These are phyloP conservation scores for Acrodontium crateriforme DNA, from an alignment of 2,329 filamentous ascomycete genomes.

Conservation along the genomic window DNA sequence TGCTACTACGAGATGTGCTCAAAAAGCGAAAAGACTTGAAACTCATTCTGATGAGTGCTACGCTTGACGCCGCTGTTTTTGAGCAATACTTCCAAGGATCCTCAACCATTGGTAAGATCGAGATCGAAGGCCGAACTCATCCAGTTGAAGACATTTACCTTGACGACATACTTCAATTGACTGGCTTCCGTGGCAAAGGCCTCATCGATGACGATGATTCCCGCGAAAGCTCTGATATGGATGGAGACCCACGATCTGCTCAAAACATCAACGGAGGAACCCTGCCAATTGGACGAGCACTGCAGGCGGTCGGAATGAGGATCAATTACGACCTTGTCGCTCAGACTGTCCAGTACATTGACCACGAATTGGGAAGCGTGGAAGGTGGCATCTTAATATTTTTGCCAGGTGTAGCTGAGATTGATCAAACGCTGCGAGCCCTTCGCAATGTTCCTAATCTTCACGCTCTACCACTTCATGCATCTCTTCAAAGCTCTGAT, in stretches of 20 bases:
- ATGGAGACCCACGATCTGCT: slow-evolving; percentile 26
- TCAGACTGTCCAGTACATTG: slow-evolving; percentile 67
- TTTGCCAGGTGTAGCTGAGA: slow-evolving; percentile 81
- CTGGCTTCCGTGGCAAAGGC: slow-evolving; percentile 43
- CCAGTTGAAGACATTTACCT: slow-evolving; percentile 83
- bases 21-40: slow-evolving; percentile 64
- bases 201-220: slow-evolving; percentile 34
- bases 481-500: slow-evolving; percentile 75
- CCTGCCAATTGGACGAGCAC: slow-evolving; percentile 23
- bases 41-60: slow-evolving; percentile 91
- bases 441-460: slow-evolving; percentile 52
- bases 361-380: slow-evolving; percentile 56
- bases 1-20: slow-evolving; percentile 72
- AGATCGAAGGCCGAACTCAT: slow-evolving; percentile 79
- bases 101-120: slow-evolving; percentile 55
- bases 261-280: slow-evolving; percentile 9
- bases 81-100: slow-evolving; percentile 57
- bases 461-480: slow-evolving; percentile 77
- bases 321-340: slow-evolving; percentile 87
- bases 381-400: slow-evolving; percentile 91
- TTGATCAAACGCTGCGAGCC: slow-evolving; percentile 62
- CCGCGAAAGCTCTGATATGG: slow-evolving; percentile 25
- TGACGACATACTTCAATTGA: slow-evolving; percentile 72
- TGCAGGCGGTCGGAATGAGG: slow-evolving; percentile 46
- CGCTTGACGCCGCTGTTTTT: slow-evolving; percentile 77